Conservation (phyloP, 257 asterid genomes). For the Jasminum sambac region DNA sequence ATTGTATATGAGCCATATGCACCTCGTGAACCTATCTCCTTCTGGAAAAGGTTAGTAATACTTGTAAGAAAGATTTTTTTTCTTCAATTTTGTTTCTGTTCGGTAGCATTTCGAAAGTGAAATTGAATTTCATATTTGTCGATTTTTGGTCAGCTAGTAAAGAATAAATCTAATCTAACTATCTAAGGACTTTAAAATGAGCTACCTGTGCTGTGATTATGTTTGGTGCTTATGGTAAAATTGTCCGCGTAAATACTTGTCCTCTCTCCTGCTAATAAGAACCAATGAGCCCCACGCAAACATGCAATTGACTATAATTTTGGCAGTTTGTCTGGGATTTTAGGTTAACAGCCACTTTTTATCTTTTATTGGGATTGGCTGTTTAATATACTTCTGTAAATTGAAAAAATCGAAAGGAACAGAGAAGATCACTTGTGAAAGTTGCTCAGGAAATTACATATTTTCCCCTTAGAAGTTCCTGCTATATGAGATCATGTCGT, state of each 20-base stretch:
- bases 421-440: too few relatives aligned
- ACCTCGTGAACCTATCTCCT: slow-evolving; percentile 59
- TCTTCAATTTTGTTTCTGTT: slow-evolving; percentile 8
- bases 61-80: slow-evolving; percentile 4
- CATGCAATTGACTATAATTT: not conserved
- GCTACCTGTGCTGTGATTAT: not conserved
- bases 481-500: not conserved
- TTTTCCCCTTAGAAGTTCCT: not conserved
- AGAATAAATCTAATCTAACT: not conserved
- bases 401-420: too few relatives aligned
- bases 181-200: not conserved
- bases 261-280: not conserved
- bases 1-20: slow-evolving; percentile 79
- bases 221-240: not conserved
- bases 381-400: too few relatives aligned
- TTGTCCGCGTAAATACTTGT: not conserved
- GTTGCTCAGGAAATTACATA: too few relatives aligned
- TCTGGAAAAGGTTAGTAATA: slow-evolving; percentile 64
- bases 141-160: not conserved
- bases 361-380: not conserved
- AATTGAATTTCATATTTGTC: not conserved
- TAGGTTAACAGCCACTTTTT: not conserved
- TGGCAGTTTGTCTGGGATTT: not conserved
- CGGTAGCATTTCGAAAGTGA: not conserved
- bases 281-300: not conserved